phyloP scores from a whole-genome alignment of 2,329 filamentous ascomycete species.

The Epichloe typhina region DNA sequence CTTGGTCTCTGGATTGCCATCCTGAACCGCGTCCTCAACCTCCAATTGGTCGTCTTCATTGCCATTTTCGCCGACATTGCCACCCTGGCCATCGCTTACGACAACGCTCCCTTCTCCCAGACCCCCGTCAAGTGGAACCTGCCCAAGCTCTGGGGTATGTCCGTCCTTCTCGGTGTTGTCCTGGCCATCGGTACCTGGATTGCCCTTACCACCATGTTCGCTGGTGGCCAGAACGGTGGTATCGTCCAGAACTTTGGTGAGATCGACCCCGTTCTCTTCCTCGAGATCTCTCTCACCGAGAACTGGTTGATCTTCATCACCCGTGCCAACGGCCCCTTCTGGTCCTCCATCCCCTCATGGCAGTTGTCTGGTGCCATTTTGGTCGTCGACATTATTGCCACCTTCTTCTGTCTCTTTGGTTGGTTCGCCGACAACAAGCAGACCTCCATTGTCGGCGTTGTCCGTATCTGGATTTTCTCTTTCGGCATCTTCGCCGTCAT shows the following conservation, averaged over 20 bases:
- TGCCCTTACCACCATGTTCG: slow-evolving; percentile 73
- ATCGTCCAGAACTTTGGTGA: slow-evolving; percentile 84
- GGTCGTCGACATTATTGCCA: slow-evolving; percentile 71
- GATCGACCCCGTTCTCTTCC: slow-evolving; percentile 71
- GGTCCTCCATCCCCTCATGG: slow-evolving; percentile 81
- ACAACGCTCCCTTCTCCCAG: slow-evolving; percentile 79
- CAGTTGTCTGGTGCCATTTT: slow-evolving; percentile 68
- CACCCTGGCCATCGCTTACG: slow-evolving; percentile 84
- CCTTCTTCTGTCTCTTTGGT: slow-evolving; percentile 74
- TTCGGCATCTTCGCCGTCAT: slow-evolving; percentile 81
- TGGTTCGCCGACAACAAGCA: slow-evolving; percentile 54
- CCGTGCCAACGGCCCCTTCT: slow-evolving; percentile 83
- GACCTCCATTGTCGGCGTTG: slow-evolving; percentile 70
- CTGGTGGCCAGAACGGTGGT: slow-evolving; percentile 55
- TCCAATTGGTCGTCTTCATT: slow-evolving; percentile 83
- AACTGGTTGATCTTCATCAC: slow-evolving; percentile 98
- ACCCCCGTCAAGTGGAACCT: slow-evolving; percentile 90
- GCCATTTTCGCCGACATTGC: slow-evolving; percentile 91
- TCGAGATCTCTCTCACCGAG: slow-evolving; percentile 81
- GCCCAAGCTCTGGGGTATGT: slow-evolving; percentile 89
- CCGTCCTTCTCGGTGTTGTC: slow-evolving; percentile 67
- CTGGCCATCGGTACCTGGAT: slow-evolving; percentile 81
- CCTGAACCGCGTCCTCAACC: slow-evolving; percentile 70
- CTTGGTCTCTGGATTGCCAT: slow-evolving; percentile 86
- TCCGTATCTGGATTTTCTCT: slow-evolving; percentile 85